Percentiles rank a stretch among this genome's conserved stretches.
These are phyloP conservation scores for Multifurca ochricompacta DNA, from an alignment of 768 basidiomycete species.

Conservation along the genomic window DNA sequence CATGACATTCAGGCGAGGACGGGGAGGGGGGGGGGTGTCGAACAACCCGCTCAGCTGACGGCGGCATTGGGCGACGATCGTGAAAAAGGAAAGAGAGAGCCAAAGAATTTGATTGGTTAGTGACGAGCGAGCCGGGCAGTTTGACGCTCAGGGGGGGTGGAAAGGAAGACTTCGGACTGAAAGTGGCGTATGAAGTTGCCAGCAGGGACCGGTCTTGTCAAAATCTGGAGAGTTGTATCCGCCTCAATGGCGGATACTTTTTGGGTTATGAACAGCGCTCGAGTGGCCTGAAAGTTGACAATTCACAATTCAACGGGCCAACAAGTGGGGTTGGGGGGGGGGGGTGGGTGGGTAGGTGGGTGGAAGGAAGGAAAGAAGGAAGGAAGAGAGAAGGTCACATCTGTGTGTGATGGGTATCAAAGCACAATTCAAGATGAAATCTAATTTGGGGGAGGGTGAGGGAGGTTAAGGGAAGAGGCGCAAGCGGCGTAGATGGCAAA, in stretches of 20 bases:
- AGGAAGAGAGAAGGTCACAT: background rate
- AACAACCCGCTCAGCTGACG: constrained; percentile 10
- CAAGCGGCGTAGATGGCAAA: background rate
- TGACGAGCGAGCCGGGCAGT: constrained; percentile 12
- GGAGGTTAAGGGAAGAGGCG: too few relatives aligned
- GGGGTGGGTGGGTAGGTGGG: too few relatives aligned
- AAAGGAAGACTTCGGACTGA: constrained; percentile 6
- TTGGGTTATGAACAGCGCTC: background rate
- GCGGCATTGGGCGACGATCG: constrained; percentile 7
- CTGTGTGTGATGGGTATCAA: constrained; percentile 1
- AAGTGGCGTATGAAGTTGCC: constrained; percentile 13
- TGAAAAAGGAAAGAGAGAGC: constrained; percentile 6
- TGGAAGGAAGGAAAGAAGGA: too few relatives aligned
- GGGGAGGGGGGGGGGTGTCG: too few relatives aligned
- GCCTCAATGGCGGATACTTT: background rate
- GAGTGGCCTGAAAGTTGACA: background rate
- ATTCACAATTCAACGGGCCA: constrained; percentile 9
- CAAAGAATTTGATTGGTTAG: constrained; percentile 1
- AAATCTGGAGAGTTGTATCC: constrained; percentile 8
- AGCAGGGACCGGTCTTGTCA: constrained; percentile 11
- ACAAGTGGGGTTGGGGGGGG: background rate
- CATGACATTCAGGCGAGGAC: constrained; percentile 15
- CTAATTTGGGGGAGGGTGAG: constrained; percentile 1
- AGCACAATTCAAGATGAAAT: constrained; percentile 12
- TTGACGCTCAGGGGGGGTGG: constrained; percentile 15